A percentile compares a stretch with the other conserved stretches of the same genome.
phyloP scores from a whole-genome alignment of 1,284 basidiomycete genomes.

The Cutaneotrichosporon dermatis region DNA sequence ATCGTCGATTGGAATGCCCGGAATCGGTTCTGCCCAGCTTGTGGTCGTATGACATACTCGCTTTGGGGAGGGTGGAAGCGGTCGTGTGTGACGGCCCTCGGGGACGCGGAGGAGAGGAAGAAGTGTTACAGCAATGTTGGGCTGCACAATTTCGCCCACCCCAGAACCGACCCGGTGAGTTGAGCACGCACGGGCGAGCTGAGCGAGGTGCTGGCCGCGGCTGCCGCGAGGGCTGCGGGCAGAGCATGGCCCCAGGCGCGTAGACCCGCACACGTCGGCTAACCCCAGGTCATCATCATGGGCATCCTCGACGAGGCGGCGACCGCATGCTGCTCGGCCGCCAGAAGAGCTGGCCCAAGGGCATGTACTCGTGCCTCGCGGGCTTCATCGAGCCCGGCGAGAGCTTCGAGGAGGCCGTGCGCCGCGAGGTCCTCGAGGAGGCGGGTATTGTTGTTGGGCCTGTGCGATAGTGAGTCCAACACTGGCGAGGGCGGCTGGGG shows the following conservation, averaged over 20 bases:
- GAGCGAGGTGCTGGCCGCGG: no score
- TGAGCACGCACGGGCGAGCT: no score
- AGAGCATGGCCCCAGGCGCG: no score
- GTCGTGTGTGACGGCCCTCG: slow-evolving; percentile 62
- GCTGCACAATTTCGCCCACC: slow-evolving; percentile 82
- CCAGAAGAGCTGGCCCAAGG: slow-evolving; percentile 54
- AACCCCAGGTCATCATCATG: slow-evolving; percentile 75
- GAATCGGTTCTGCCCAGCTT: slow-evolving; percentile 88
- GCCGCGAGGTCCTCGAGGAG: slow-evolving; percentile 91
- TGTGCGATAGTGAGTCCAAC: slow-evolving; percentile 67
- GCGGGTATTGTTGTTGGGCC: slow-evolving; percentile 81
- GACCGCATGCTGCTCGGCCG: slow-evolving; percentile 82
- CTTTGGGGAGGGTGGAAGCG: slow-evolving; percentile 97
- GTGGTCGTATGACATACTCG: slow-evolving; percentile 75
- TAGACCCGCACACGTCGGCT: neutral
- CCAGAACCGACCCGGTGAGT: slow-evolving; percentile 66
- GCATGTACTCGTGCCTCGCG: slow-evolving; percentile 76
- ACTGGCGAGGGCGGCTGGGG: no score
- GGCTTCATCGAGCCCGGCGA: slow-evolving; percentile 94
- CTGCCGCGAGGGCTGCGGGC: no score
- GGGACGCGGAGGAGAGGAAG: slow-evolving; percentile 28
- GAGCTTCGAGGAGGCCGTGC: slow-evolving; percentile 88
- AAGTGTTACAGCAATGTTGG: slow-evolving; percentile 59
- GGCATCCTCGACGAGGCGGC: slow-evolving; percentile 69
- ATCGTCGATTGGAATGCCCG: slow-evolving; percentile 85